phyloP scores from a whole-genome alignment of 305 asterid genomes.

The Caryopteris hybrid region DNA sequence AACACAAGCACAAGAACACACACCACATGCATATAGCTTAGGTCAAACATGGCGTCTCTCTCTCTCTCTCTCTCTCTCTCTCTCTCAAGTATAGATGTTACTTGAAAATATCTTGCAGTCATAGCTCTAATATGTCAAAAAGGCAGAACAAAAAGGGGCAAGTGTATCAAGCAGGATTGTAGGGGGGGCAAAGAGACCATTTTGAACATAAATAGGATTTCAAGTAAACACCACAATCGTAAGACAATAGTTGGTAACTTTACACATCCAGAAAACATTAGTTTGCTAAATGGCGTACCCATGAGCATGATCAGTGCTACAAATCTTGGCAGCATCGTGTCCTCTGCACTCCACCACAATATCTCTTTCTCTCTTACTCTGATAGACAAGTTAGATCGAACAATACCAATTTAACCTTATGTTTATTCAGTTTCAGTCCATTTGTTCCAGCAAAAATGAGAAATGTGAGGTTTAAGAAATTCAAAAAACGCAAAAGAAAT shows the following conservation, averaged over 20 bases:
- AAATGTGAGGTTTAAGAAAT: background rate
- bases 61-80: background rate
- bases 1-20: background rate
- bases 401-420: background rate
- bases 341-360: slow-evolving; percentile 94
- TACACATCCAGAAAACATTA: background rate
- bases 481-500: background rate
- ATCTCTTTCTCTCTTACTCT: slow-evolving; percentile 69
- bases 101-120: background rate
- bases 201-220: background rate
- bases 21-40: background rate
- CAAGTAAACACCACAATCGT: background rate
- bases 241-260: background rate
- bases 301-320: slow-evolving; percentile 81
- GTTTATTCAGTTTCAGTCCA: background rate
- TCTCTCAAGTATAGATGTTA: background rate
- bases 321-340: slow-evolving; percentile 93
- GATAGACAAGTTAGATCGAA: background rate
- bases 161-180: background rate
- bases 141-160: background rate
- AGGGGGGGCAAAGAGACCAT: background rate
- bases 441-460: background rate
- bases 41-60: background rate
- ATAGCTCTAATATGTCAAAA: background rate
- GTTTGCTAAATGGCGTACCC: slow-evolving; percentile 53